Evolutionary conservation across 768 basidiomycete species (phyloP), one percentile per base, ranked within the genome.

Genomic region (Tulasnella sp.): DNA sequence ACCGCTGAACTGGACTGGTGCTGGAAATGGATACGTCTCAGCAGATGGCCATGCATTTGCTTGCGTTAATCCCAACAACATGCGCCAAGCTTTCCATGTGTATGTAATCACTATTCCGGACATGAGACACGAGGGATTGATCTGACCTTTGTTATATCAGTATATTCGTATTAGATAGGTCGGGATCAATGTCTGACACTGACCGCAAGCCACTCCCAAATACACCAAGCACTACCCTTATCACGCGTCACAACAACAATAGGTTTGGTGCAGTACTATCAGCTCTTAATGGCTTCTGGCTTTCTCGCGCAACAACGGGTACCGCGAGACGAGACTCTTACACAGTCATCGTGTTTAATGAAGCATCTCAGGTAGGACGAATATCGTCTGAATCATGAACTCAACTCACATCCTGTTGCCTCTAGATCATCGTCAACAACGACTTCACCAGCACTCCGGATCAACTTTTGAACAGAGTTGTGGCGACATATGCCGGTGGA

Each of bases 241-340:
- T 78, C 35, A 48, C 57, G 4, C 60, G 59, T 10, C 56, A 47
- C 0, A 63, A 65, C 34, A 60, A 75, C 52, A 73, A 80, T 55
- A 63, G 78, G 27, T 67, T 78, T n/a, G 78, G 78, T 0, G 76
- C 78, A 0, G 79, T 78, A 0, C 73, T 72, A 34, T 74, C 76
- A 0, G 71, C 78, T 0, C 56, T 79, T 6, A 60, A 76, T 47
- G 64, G 65, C 13, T 80, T 80, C 59, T 81, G 78, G 78, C 54
- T 63, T 12, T 70, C 79, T 0, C 70, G 78, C 2, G 13, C 69
- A 70, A 2, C 45, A 69, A 16, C 58, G 3, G 51, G 37, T 45
- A 48, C 58, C 4, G 29, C 42, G 5, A 69, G 74, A 22, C 63
- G 69, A 27, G 79, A 79, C 53, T 66, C 78, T 1, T 81, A 80